phyloP scores from a whole-genome alignment of 2,329 filamentous ascomycete species.

The Zasmidium cellare region DNA sequence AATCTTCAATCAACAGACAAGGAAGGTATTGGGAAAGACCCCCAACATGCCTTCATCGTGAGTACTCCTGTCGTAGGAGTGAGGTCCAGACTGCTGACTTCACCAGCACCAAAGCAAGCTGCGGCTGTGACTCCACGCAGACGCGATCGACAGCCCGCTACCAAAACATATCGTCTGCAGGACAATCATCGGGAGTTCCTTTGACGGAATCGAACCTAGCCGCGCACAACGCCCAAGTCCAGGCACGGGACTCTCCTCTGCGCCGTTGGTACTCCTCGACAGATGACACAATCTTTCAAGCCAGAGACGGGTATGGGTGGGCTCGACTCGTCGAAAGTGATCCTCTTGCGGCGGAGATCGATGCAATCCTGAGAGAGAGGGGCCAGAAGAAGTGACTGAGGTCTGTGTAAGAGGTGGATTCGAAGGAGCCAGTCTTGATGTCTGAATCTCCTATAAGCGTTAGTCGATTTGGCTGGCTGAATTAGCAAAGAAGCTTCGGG shows the following conservation, averaged over 20 bases:
- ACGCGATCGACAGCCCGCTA: not conserved
- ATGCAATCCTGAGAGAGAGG: not conserved
- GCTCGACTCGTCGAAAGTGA: not conserved
- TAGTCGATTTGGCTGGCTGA: too few species aligned
- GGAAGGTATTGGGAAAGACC: too few species aligned
- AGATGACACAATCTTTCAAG: not conserved
- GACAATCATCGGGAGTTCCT: not conserved
- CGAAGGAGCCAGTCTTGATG: too few species aligned
- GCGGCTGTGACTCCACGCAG: not conserved
- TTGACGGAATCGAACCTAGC: not conserved
- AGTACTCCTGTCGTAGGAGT: not conserved
- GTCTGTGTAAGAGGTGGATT: too few species aligned
- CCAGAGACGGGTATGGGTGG: not conserved
- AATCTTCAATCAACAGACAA: too few species aligned
- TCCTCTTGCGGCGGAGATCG: slow-evolving; percentile 7
- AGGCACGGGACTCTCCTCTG: not conserved
- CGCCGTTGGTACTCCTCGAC: not conserved
- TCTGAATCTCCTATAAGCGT: too few species aligned
- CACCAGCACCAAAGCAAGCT: not conserved
- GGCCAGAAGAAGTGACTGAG: not conserved
- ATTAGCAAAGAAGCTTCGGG: not conserved
- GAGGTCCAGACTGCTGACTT: not conserved
- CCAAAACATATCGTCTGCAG: not conserved
- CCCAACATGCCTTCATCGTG: not conserved
- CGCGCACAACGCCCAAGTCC: not conserved